phyloP scores from a whole-genome alignment of 352 stramenopile species.

The Globisporangium alternatum region DNA sequence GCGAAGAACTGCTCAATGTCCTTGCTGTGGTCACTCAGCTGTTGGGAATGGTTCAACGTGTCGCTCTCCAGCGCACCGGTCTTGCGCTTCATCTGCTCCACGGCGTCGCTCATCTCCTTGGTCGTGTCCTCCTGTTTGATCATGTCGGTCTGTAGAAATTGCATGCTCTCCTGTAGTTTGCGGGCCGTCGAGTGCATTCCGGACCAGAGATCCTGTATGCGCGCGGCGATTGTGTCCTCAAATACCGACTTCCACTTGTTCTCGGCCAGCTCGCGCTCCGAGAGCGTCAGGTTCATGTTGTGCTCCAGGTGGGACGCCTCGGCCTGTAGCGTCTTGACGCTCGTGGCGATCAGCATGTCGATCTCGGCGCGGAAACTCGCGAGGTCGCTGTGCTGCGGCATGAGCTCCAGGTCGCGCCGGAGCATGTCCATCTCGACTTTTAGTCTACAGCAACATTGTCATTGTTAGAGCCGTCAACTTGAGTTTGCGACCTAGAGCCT shows the following conservation, averaged over 20 bases:
- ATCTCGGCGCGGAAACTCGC: conserved; percentile 44
- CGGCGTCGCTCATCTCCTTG: conserved; percentile 27
- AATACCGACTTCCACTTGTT: conserved; percentile 64
- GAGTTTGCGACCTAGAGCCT: neutral
- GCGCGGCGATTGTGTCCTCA: conserved; percentile 38
- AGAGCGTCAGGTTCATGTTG: conserved; percentile 31
- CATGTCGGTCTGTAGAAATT: conserved; percentile 46
- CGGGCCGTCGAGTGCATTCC: conserved; percentile 32
- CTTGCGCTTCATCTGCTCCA: conserved; percentile 29
- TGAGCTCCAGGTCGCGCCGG: conserved; percentile 30
- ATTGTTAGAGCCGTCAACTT: neutral
- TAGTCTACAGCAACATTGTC: conserved; percentile 15
- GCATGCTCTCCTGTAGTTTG: conserved; percentile 36
- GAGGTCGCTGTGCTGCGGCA: conserved; percentile 33
- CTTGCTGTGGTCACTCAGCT: conserved; percentile 25
- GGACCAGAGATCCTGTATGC: conserved; percentile 57
- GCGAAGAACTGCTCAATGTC: conserved; percentile 32
- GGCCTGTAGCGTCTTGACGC: conserved; percentile 22
- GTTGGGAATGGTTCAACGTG: conserved; percentile 16
- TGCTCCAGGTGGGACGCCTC: conserved; percentile 33
- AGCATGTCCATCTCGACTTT: conserved; percentile 42
- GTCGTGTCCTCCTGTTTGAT: conserved; percentile 39
- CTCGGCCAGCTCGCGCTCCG: conserved; percentile 35
- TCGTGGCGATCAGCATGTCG: conserved; percentile 22
- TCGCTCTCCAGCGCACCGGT: conserved; percentile 22